Conservation (phyloP, 345 rosid genomes). For the Moricandia moricandioides region DNA sequence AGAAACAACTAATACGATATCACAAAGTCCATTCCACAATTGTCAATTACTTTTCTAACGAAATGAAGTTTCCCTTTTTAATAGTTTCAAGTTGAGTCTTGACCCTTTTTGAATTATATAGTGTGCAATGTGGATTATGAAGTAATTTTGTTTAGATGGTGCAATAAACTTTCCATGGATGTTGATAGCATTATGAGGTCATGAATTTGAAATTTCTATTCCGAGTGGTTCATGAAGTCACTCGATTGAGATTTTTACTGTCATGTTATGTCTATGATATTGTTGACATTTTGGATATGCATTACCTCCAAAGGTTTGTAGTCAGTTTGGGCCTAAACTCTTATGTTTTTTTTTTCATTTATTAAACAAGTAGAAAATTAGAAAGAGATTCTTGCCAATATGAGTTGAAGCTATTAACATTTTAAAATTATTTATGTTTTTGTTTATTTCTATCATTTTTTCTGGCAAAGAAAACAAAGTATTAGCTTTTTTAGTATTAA, state of each 20-base stretch:
- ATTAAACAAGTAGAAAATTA: too few relatives aligned
- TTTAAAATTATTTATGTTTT: too few relatives aligned
- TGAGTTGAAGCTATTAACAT: too few relatives aligned
- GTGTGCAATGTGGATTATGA: background rate
- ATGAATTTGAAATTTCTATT: background rate
- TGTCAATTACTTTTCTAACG: background rate
- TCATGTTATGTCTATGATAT: too few relatives aligned
- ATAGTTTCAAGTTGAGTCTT: background rate
- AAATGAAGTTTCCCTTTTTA: background rate
- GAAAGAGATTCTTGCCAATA: too few relatives aligned
- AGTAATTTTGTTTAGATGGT: background rate
- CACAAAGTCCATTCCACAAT: background rate
- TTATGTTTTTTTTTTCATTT: too few relatives aligned
- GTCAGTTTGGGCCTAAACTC: too few relatives aligned
- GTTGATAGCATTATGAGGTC: background rate
- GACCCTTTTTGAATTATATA: background rate
- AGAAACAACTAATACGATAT: background rate
- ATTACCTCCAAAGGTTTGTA: too few relatives aligned
- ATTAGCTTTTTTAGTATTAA: too few relatives aligned
- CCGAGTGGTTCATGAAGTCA: background rate
- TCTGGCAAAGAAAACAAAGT: too few relatives aligned
- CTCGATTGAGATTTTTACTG: background rate
- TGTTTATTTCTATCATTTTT: too few relatives aligned
- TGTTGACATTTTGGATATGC: too few relatives aligned
- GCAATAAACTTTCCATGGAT: background rate